A percentile compares a stretch with the other conserved stretches of the same genome.
Evolutionary conservation across 83 land plant genomes (phyloP).

Genomic region (Diphasiastrum complanatum): DNA sequence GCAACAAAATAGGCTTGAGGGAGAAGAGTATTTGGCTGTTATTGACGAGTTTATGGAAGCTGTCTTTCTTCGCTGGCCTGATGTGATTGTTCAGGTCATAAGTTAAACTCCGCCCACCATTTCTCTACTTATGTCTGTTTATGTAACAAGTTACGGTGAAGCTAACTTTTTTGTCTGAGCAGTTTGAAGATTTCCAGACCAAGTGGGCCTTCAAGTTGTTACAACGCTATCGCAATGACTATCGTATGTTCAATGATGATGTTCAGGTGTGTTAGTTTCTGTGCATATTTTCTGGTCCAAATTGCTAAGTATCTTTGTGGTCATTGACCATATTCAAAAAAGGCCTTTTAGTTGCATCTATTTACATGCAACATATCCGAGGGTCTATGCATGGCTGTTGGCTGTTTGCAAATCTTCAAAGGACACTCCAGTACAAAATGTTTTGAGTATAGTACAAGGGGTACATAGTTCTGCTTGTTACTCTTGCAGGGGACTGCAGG

Average conservation of each 20-base stretch:
- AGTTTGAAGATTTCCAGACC: slow-evolving; percentile 99
- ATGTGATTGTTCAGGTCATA: slow-evolving; percentile 92
- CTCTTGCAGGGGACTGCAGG: slow-evolving; percentile 88
- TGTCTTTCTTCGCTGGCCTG: slow-evolving; percentile 96
- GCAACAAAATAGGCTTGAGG: slow-evolving; percentile 81
- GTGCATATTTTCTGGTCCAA: background rate
- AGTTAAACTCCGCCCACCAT: background rate
- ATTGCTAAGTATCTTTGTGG: slow-evolving; percentile 1
- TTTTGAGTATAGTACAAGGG: background rate
- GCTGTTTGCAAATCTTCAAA: too few relatives aligned
- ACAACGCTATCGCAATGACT: slow-evolving; percentile 80
- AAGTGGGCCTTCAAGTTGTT: slow-evolving; percentile 98
- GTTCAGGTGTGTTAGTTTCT: slow-evolving; percentile 57
- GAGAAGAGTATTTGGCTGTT: slow-evolving; percentile 82
- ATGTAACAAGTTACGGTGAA: background rate
- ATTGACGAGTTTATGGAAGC: slow-evolving; percentile 99
- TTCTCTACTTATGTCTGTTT: background rate
- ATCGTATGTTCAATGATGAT: slow-evolving; percentile 97
- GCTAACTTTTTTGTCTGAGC: slow-evolving; percentile 10
- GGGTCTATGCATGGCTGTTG: too few relatives aligned
- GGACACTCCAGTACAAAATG: background rate
- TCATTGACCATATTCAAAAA: background rate
- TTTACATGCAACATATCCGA: too few relatives aligned
- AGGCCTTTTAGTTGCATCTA: too few relatives aligned
- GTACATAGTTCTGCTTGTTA: background rate